phyloP scores from a whole-genome alignment of 768 basidiomycete species.

The Calocybe indica region DNA sequence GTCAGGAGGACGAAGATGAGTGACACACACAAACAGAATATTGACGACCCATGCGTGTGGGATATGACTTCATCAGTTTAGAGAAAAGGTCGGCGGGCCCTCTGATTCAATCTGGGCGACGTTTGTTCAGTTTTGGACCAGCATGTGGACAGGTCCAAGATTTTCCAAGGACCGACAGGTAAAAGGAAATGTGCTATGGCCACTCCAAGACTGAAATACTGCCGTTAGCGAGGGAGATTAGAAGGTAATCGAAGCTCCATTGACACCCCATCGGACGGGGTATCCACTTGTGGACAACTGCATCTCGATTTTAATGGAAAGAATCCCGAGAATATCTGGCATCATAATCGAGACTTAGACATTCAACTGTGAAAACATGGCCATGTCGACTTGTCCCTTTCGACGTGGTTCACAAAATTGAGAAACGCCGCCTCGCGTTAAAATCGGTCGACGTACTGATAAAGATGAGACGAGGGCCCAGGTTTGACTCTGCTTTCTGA shows the following conservation, averaged over 20 bases:
- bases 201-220: too few species aligned
- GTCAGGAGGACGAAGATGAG: too few species aligned
- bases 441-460: constrained; percentile 21
- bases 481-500: constrained; percentile 62
- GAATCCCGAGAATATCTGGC: constrained; percentile 54
- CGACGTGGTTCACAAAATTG: too few species aligned
- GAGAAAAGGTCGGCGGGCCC: constrained; percentile 48
- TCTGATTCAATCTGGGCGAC: too few species aligned
- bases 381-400: too few species aligned
- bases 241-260: constrained; percentile 38
- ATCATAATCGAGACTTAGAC: constrained; percentile 19
- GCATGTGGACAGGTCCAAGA: too few species aligned
- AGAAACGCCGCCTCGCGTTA: too few species aligned
- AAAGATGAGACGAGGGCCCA: constrained; percentile 57
- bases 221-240: too few species aligned
- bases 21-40: constrained; percentile 49
- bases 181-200: too few species aligned
- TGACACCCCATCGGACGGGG: constrained; percentile 67
- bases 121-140: too few species aligned
- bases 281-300: constrained; percentile 53
- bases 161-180: too few species aligned
- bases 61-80: constrained; percentile 57
- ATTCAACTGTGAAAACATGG: too few species aligned
- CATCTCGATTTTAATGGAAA: constrained; percentile 68
- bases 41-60: constrained; percentile 55